phyloP scores from a whole-genome alignment of 2,329 filamentous ascomycete genomes.

The Delphinella strobiligena region DNA sequence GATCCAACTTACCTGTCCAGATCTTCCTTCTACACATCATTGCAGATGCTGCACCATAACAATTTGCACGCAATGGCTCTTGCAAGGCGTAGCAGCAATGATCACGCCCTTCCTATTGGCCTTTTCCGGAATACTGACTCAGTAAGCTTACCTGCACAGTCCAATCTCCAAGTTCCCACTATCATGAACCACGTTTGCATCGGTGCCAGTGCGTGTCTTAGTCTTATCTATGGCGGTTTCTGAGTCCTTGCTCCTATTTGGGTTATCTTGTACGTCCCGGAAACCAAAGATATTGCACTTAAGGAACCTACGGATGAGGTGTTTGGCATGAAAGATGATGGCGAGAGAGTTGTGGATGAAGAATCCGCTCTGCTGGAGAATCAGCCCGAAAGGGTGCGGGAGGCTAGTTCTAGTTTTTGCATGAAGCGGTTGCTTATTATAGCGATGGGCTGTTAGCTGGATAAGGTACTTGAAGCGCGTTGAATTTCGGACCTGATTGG shows the following conservation, averaged over 20 bases:
- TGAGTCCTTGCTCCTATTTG: slow-evolving; percentile 8
- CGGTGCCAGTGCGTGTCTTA: not conserved
- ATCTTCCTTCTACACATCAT: slow-evolving; percentile 6
- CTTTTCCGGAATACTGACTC: slow-evolving; percentile 7
- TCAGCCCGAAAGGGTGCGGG: too few relatives aligned
- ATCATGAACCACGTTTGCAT: too few relatives aligned
- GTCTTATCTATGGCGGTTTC: slow-evolving; percentile 10
- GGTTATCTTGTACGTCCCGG: slow-evolving; percentile 9
- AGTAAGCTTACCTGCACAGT: not conserved
- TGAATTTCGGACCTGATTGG: too few relatives aligned
- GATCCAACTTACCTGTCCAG: slow-evolving; percentile 3
- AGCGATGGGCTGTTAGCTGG: too few relatives aligned
- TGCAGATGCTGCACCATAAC: slow-evolving; percentile 10
- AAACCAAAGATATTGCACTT: slow-evolving; percentile 8
- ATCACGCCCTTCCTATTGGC: slow-evolving; percentile 11
- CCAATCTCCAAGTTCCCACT: not conserved
- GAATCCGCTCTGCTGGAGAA: too few relatives aligned
- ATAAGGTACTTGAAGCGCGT: too few relatives aligned
- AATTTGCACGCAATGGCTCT: slow-evolving; percentile 12
- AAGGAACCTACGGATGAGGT: slow-evolving; percentile 2
- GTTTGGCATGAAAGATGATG: slow-evolving; percentile 1
- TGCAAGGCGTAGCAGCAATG: slow-evolving; percentile 14
- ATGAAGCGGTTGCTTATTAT: too few relatives aligned
- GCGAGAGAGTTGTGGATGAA: too few relatives aligned
- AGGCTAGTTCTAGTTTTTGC: too few relatives aligned